These are phyloP conservation scores for Phytopythium kandeliae DNA, from an alignment of 352 stramenopile genomes.

Conservation along the genomic window DNA sequence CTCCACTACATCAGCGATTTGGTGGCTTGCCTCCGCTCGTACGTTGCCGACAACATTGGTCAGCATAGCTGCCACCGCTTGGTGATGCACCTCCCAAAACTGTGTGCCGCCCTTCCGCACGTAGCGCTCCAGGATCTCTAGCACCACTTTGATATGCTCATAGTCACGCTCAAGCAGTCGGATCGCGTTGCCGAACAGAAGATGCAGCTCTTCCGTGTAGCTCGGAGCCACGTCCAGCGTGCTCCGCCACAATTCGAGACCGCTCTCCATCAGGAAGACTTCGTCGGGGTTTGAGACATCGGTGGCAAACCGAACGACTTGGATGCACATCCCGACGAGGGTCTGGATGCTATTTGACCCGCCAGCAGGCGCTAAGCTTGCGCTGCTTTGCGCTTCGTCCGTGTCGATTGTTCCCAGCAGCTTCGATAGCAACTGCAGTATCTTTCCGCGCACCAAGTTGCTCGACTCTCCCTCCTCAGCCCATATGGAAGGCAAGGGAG, in stretches of 20 bases:
- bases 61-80: slow-evolving; percentile 31
- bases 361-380: slow-evolving; percentile 3
- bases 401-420: slow-evolving; percentile 57
- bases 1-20: slow-evolving; percentile 46
- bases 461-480: slow-evolving; percentile 58
- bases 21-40: slow-evolving; percentile 58
- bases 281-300: slow-evolving; percentile 77
- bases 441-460: slow-evolving; percentile 79
- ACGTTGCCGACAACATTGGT: slow-evolving; percentile 53
- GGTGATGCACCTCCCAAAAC: slow-evolving; percentile 73
- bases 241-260: slow-evolving; percentile 66
- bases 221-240: slow-evolving; percentile 34
- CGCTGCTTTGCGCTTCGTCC: slow-evolving; percentile 13
- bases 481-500: slow-evolving; percentile 69
- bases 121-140: slow-evolving; percentile 62
- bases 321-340: slow-evolving; percentile 62
- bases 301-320: slow-evolving; percentile 65
- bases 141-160: slow-evolving; percentile 60
- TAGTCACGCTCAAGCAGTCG: slow-evolving; percentile 72
- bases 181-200: slow-evolving; percentile 57
- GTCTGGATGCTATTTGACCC: slow-evolving; percentile 22
- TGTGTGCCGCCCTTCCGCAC: slow-evolving; percentile 36
- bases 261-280: slow-evolving; percentile 84
- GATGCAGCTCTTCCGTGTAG: slow-evolving; percentile 68
- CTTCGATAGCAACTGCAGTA: slow-evolving; percentile 69